Evolutionary conservation across 768 basidiomycete species (phyloP).

Genomic region (Tricholoma sp.): DNA sequence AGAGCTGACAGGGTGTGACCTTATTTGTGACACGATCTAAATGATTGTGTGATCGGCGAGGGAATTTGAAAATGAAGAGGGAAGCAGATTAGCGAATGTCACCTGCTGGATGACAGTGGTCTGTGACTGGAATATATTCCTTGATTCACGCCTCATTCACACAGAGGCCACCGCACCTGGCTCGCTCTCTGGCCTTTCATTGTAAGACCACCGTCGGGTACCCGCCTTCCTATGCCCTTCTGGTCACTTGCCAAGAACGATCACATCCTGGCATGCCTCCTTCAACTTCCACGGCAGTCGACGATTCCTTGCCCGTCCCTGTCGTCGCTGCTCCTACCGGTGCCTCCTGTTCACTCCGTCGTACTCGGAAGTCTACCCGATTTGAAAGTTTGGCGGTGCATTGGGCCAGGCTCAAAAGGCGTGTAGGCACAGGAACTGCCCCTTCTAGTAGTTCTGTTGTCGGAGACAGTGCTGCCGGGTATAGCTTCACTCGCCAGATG

Average conservation of each 20-base stretch:
- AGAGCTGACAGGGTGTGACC: no score
- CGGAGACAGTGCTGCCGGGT: slow-evolving; percentile 43
- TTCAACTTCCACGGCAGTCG: slow-evolving; percentile 21
- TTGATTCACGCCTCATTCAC: no score
- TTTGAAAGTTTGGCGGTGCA: slow-evolving; percentile 33
- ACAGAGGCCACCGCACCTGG: no score
- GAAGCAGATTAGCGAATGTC: no score
- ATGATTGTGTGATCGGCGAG: no score
- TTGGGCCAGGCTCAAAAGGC: slow-evolving; percentile 50
- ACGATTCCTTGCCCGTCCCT: slow-evolving; percentile 36
- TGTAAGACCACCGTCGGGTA: not conserved
- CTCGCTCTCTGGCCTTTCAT: no score
- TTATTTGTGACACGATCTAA: no score
- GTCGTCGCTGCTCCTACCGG: slow-evolving; percentile 24
- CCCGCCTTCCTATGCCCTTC: slow-evolving; percentile 11
- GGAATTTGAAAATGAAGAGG: no score
- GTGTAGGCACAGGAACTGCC: slow-evolving; percentile 49
- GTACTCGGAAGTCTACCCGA: slow-evolving; percentile 30
- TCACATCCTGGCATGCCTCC: slow-evolving; percentile 14
- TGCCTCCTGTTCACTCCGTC: slow-evolving; percentile 16
- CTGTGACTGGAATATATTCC: no score
- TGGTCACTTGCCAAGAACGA: slow-evolving; percentile 11
- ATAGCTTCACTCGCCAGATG: slow-evolving; percentile 24
- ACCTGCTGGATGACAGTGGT: no score
- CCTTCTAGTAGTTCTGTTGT: slow-evolving; percentile 51